Evolutionary conservation across 768 basidiomycete species (phyloP), one percentile per base, ranked within the genome.

Genomic region (Pleurotus pulmonarius): DNA sequence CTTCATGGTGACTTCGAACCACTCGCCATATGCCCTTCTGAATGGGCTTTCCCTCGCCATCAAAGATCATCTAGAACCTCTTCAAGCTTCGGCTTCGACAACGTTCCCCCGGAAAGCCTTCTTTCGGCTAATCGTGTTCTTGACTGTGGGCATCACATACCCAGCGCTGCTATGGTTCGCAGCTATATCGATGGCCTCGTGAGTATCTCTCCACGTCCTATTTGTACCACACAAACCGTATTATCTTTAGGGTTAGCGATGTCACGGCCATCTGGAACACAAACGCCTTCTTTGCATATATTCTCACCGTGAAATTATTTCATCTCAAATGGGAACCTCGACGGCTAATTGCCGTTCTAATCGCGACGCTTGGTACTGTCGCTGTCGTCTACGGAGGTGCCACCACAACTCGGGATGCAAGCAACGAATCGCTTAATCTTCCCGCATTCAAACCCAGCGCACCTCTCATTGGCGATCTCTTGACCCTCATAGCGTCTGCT

Each of bases 231-330:
- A 45, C 24, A 53, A 64, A 37, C 61, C 56, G 62, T 22, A 40
- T 24, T 57, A 48, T 51, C 20, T 56, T 24, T 59, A 92, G 93
- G 20, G 76, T 93, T 24, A 88, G 86, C 61, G 92, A 94, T 70
- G 83, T 94, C 24, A 95, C 92, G 37, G 81, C 80, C 76, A 63
- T 54, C 61, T 69, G 56, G 85, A 95, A 96, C 66, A 86, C 89
- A 6, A 91, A 90, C 63, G 88, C 91, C 0, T 94, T 98, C 74
- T 94, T 93, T 69, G 90, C 91, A 4, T 98, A 98, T 66, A 67
- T 93, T 24, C 82, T 98, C 67, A 82, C 87, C n/a, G 83, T 94
- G 58, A 82, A 82, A 62, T 63, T 93, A 2, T 85, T 87, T 58
- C 73, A 79, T 18, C 71, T 83, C 22, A 73, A 76, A 61, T 87